These are phyloP conservation scores for Limnanthes douglasii DNA, from an alignment of 345 rosid genomes.

Conservation along the genomic window DNA sequence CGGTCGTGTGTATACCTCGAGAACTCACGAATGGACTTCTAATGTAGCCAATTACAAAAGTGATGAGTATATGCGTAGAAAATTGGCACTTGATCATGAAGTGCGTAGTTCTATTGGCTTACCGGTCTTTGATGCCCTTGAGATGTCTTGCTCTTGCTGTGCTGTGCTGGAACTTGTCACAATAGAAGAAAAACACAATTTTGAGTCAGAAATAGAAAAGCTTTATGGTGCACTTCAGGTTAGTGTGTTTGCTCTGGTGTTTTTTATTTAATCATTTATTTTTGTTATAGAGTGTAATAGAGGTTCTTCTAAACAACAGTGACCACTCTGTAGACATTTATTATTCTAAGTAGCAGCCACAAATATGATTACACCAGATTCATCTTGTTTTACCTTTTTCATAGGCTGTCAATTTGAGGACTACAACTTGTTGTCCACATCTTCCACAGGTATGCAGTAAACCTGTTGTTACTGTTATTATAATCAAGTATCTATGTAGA, in stretches of 20 bases:
- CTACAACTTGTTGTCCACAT: constrained; percentile 32
- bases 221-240: constrained; percentile 76
- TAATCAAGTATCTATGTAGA: too few relatives aligned
- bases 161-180: constrained; percentile 90
- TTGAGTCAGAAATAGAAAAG: constrained; percentile 61
- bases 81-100: constrained; percentile 44
- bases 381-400: constrained; percentile 12
- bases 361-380: too few relatives aligned
- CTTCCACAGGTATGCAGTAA: too few relatives aligned
- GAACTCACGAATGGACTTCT: constrained; percentile 91
- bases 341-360: too few relatives aligned
- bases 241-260: constrained; percentile 12
- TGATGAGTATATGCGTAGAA: constrained; percentile 51
- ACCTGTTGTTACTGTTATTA: too few relatives aligned
- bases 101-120: constrained; percentile 74
- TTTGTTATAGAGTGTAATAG: too few relatives aligned
- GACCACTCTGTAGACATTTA: constrained; percentile 10
- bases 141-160: constrained; percentile 44
- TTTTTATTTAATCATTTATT: too few relatives aligned
- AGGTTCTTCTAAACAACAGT: too few relatives aligned
- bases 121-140: constrained; percentile 45
- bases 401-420: constrained; percentile 79
- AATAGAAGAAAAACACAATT: constrained; percentile 56
- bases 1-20: constrained; percentile 77
- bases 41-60: constrained; percentile 47